A percentile compares a stretch with the other conserved stretches of the same genome.
phyloP scores from a whole-genome alignment of 371 early-diverging fungal species.

The Mucor circinelloides region DNA sequence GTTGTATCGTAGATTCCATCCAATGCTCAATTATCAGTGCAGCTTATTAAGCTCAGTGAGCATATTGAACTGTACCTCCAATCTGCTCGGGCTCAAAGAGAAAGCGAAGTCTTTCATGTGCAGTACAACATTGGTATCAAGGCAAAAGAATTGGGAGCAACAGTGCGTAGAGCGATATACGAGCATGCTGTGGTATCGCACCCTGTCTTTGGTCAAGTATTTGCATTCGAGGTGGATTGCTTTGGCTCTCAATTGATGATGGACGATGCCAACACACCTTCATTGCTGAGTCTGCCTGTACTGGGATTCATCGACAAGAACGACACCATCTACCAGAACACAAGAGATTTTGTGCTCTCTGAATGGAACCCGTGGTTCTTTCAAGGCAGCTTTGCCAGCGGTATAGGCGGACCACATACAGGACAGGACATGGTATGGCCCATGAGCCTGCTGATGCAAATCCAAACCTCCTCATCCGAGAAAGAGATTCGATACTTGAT shows the following conservation, averaged over 20 bases:
- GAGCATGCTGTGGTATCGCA: slow-evolving; percentile 53
- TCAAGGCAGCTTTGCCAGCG: slow-evolving; percentile 40
- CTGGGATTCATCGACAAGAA: slow-evolving; percentile 53
- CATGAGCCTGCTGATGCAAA: slow-evolving; percentile 38
- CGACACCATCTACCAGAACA: slow-evolving; percentile 54
- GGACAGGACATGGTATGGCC: slow-evolving; percentile 45
- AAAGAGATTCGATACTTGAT: slow-evolving; percentile 40
- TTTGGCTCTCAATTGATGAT: slow-evolving; percentile 61
- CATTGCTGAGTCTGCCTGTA: slow-evolving; percentile 59
- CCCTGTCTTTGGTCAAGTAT: slow-evolving; percentile 51
- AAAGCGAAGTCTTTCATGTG: neutral
- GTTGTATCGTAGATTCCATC: slow-evolving; percentile 47
- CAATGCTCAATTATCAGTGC: slow-evolving; percentile 60
- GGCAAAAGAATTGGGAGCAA: slow-evolving; percentile 32
- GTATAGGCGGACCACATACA: slow-evolving; percentile 66
- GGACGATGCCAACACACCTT: slow-evolving; percentile 72
- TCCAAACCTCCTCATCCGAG: slow-evolving; percentile 37
- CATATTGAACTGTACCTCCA: slow-evolving; percentile 6
- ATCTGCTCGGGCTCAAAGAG: neutral
- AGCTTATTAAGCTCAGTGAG: slow-evolving; percentile 22
- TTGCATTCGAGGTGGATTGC: slow-evolving; percentile 70
- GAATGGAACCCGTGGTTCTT: slow-evolving; percentile 66
- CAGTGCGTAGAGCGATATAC: slow-evolving; percentile 52
- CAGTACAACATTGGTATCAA: slow-evolving; percentile 17
- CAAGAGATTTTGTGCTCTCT: slow-evolving; percentile 54